Percentiles rank a stretch among this genome's conserved stretches.
Conservation (phyloP, 768 basidiomycete genomes). For the Tremella fuciformis region DNA sequence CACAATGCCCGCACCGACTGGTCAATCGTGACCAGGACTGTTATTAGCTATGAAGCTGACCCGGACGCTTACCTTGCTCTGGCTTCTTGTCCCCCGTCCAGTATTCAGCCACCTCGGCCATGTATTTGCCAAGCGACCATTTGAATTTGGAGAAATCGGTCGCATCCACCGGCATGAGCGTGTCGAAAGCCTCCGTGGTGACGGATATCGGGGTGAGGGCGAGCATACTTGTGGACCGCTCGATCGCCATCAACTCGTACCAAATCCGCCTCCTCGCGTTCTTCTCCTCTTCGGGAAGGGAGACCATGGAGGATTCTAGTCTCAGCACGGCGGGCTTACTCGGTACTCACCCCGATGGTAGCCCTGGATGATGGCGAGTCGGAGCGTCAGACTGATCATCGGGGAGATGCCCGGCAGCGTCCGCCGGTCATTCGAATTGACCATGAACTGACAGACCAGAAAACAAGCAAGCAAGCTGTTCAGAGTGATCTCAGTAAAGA, state of each 20-base stretch:
- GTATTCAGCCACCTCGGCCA: neutral
- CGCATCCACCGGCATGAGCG: neutral
- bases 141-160: slow-evolving; percentile 3
- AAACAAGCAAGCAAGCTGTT: neutral
- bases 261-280: slow-evolving; percentile 3
- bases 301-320: neutral
- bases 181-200: neutral
- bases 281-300: neutral
- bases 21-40: neutral
- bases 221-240: neutral
- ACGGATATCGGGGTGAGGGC: slow-evolving; percentile 2
- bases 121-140: neutral
- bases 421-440: slow-evolving; percentile 3
- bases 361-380: slow-evolving; percentile 1
- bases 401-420: neutral
- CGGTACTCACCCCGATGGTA: slow-evolving; percentile 1
- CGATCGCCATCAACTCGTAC: slow-evolving; percentile 2
- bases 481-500: slow-evolving; percentile 1
- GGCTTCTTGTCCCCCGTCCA: neutral
- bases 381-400: neutral
- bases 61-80: neutral
- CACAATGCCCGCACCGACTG: slow-evolving; percentile 1
- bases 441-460: slow-evolving; percentile 1
- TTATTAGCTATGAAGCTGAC: neutral
- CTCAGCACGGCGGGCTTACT: neutral